phyloP scores from a whole-genome alignment of 2,329 filamentous ascomycete species.

The Colletotrichum acutatum region DNA sequence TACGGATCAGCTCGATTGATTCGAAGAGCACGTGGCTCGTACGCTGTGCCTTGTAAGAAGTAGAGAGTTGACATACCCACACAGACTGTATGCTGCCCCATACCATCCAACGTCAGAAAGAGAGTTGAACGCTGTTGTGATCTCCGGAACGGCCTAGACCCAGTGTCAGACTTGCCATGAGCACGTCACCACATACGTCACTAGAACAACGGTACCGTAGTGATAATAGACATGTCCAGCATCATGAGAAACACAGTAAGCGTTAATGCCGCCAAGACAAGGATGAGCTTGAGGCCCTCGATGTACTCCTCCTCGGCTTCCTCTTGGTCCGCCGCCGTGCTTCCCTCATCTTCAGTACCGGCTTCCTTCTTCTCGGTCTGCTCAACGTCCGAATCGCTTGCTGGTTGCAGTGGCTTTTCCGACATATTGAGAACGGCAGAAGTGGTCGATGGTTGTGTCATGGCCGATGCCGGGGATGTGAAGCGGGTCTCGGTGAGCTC shows the following conservation, averaged over 20 bases:
- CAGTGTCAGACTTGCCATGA: conserved; percentile 7
- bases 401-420: not conserved
- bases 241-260: conserved; percentile 59
- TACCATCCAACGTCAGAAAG: conserved; percentile 68
- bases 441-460: not conserved
- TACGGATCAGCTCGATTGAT: not conserved
- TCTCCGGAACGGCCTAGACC: conserved; percentile 56
- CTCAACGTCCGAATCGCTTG: not conserved
- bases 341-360: not conserved
- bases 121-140: conserved; percentile 62
- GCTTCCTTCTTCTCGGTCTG: not conserved
- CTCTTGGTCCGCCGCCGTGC: not conserved
- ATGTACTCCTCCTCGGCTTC: conserved; percentile 38
- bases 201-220: conserved; percentile 50
- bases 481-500: not conserved
- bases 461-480: not conserved
- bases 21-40: not conserved
- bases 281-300: conserved; percentile 45
- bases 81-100: conserved; percentile 59
- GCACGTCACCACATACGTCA: not conserved
- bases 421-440: not conserved
- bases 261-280: conserved; percentile 51
- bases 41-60: not conserved
- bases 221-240: conserved; percentile 64
- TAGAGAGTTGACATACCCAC: conserved; percentile 45